Evolutionary conservation across 257 asterid species (phyloP).

Genomic region (Ehretia macrophylla): DNA sequence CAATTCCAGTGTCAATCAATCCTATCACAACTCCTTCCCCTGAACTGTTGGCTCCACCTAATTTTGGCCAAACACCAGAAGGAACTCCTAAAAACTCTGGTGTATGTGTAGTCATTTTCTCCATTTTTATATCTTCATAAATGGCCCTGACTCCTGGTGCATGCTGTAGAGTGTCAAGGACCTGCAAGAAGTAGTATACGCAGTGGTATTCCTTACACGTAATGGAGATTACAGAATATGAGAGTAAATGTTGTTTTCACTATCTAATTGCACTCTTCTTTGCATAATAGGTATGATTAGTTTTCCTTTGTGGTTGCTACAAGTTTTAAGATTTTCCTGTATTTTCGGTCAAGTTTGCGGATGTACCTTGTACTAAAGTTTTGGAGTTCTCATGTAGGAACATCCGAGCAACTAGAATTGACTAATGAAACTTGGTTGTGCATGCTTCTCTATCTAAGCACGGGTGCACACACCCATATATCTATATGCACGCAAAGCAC

Average conservation of each 20-base stretch:
- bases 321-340: no score
- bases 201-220: background rate
- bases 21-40: slow-evolving; percentile 68
- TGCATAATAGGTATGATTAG: no score
- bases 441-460: no score
- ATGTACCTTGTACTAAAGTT: no score
- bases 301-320: no score
- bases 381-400: no score
- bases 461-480: no score
- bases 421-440: no score
- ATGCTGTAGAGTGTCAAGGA: slow-evolving; percentile 23
- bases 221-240: background rate
- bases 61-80: slow-evolving; percentile 44
- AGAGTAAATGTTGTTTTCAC: background rate
- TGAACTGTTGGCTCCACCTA: slow-evolving; percentile 47
- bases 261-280: no score
- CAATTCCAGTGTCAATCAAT: slow-evolving; percentile 65
- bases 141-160: slow-evolving; percentile 40
- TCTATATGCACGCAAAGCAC: no score
- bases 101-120: slow-evolving; percentile 60
- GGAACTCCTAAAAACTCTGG: slow-evolving; percentile 57
- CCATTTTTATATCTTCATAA: slow-evolving; percentile 51
- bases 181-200: slow-evolving; percentile 30
- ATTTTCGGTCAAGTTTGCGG: no score
- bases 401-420: no score